Evolutionary conservation across 345 rosid genomes (phyloP), one percentile per base, ranked within the genome.

Genomic region (Eucalyptus microcorys): DNA sequence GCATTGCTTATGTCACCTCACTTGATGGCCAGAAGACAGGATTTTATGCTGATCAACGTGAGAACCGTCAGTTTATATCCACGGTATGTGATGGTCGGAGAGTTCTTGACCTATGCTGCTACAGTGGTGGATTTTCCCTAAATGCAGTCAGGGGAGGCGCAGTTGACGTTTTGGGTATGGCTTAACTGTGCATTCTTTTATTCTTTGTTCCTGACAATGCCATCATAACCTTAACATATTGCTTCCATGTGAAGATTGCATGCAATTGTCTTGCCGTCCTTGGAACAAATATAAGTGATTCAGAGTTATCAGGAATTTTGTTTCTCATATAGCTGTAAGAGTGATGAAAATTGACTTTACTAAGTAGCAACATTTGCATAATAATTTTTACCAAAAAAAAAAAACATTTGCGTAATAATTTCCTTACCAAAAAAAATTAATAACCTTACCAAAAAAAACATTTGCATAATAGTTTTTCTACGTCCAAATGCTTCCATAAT

Each of bases 51-150:
- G 99, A 96, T 93, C 97, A 96, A 88, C 97, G 98, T 32, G 98
- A 95, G 90, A 96, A 91, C 71, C 93, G 97, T 57, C 93, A 91
- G 88, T 96, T 96, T 92, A 89, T 96, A 87, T 95, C 99, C 79
- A 90, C 95, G 53, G 92, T 96, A 88, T 96, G 97, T 55, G 87
- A 91, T 57, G 97, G 97, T 55, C 93, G 87, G 93, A 95, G 87
- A 89, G 98, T 97, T 90, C 97, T 96, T 88, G 98, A 97, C 90
- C 91, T 96, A 57, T 97, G 98, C 92, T 97, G 98, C 93, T 96
- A 97, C 88, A 95, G 95, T 90, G 98, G 98, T 90, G 98, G 99
- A 49, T 97, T 97, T 89, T 91, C 99, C 89, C 93, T 97, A 7
- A 96, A 92, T 91, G 99, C 97, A 53, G 92, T 91, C 5, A 90